Evolutionary conservation across 371 early-diverging fungal species (phyloP).

Genomic region (Mortierella sp.): DNA sequence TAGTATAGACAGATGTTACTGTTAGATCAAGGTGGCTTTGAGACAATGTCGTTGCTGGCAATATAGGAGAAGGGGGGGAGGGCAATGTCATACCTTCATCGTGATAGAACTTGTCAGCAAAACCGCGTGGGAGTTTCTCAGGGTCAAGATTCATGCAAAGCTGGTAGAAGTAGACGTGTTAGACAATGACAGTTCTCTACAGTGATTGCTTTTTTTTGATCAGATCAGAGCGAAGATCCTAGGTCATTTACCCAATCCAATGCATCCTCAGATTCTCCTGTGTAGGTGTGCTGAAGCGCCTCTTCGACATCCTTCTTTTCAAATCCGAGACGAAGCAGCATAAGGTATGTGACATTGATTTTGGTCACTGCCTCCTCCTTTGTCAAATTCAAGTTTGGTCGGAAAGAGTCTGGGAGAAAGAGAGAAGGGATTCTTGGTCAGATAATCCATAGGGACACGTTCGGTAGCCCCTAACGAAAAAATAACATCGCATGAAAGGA

Average conservation of each 20-base stretch:
- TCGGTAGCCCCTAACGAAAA: neutral
- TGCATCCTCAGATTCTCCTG: constrained; percentile 59
- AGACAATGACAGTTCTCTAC: too few species aligned
- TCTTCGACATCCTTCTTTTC: constrained; percentile 57
- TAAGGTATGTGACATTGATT: constrained; percentile 63
- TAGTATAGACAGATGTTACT: too few species aligned
- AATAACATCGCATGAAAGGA: neutral
- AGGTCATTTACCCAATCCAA: constrained; percentile 75
- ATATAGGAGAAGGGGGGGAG: too few species aligned
- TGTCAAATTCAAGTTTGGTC: constrained; percentile 30
- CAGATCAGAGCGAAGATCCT: neutral
- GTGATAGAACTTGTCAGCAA: constrained; percentile 66
- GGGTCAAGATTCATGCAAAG: constrained; percentile 65
- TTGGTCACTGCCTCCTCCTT: constrained; percentile 58
- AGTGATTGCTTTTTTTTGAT: too few species aligned
- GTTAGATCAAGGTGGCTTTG: too few species aligned
- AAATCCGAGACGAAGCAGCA: constrained; percentile 62
- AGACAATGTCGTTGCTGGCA: too few species aligned
- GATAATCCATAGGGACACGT: neutral
- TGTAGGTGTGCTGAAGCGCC: constrained; percentile 59
- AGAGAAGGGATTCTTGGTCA: neutral
- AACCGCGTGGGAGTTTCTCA: constrained; percentile 68
- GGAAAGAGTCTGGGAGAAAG: constrained; percentile 23
- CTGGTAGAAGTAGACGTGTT: constrained; percentile 29
- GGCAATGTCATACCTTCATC: constrained; percentile 62